Conservation (phyloP, 345 rosid species). For the Gossypium turneri region DNA sequence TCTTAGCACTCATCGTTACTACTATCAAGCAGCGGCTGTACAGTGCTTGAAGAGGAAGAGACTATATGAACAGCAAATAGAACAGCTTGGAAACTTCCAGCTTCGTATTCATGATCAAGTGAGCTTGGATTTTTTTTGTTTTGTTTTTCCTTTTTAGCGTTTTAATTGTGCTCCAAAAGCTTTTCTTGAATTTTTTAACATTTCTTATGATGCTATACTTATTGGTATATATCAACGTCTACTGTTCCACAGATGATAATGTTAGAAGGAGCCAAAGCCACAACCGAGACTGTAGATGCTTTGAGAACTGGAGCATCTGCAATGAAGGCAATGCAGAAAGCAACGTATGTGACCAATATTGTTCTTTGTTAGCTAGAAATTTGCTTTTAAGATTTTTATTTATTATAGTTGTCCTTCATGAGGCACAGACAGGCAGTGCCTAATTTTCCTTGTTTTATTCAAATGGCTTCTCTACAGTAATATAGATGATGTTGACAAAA, state of each 20-base stretch:
- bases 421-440: not conserved
- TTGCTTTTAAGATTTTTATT: not conserved
- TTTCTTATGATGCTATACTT: not conserved
- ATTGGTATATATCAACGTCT: constrained; percentile 2
- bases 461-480: constrained; percentile 39
- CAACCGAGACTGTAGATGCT: constrained; percentile 83
- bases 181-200: not conserved
- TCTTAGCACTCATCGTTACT: not conserved
- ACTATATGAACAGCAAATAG: constrained; percentile 73
- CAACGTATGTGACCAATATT: constrained; percentile 10
- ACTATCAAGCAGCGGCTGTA: constrained; percentile 64
- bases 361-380: not conserved
- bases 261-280: constrained; percentile 88
- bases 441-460: not conserved
- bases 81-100: constrained; percentile 82
- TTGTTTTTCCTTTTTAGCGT: not conserved
- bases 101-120: constrained; percentile 81
- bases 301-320: constrained; percentile 84
- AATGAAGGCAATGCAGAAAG: constrained; percentile 93
- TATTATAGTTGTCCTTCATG: not conserved
- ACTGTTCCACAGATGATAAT: constrained; percentile 55
- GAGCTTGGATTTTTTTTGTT: constrained; percentile 12
- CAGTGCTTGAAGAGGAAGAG: constrained; percentile 90
- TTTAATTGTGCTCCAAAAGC: not conserved
- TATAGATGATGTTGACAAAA: constrained; percentile 83